Percentiles rank a stretch among this genome's conserved stretches.
phyloP scores from a whole-genome alignment of 345 rosid species.

The Salix brachista region DNA sequence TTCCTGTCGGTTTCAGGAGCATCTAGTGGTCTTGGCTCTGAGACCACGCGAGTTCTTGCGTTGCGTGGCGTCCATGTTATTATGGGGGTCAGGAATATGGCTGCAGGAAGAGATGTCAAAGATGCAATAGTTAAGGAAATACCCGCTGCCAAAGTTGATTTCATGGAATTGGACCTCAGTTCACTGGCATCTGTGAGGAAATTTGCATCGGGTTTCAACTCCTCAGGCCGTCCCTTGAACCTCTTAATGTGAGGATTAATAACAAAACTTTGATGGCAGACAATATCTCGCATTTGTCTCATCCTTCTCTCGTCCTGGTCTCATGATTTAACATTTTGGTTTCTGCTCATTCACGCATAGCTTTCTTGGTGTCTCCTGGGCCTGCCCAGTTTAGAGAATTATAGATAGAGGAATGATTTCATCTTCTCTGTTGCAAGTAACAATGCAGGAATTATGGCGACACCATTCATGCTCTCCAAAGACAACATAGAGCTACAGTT shows the following conservation, averaged over 20 bases:
- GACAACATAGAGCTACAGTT: slow-evolving; percentile 29
- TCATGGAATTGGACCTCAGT: slow-evolving; percentile 40
- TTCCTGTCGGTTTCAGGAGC: slow-evolving; percentile 41
- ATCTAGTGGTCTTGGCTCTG: slow-evolving; percentile 71
- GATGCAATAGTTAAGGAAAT: slow-evolving; percentile 28
- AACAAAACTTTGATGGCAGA: not conserved
- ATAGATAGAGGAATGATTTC: not conserved
- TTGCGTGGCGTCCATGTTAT: slow-evolving; percentile 25
- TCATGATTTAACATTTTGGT: not conserved
- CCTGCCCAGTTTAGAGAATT: not conserved
- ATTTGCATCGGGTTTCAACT: slow-evolving; percentile 28
- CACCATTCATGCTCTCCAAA: slow-evolving; percentile 31
- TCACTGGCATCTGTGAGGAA: slow-evolving; percentile 37
- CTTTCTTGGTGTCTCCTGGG: not conserved
- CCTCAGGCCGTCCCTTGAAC: slow-evolving; percentile 35
- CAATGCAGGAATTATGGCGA: slow-evolving; percentile 34
- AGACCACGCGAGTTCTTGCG: slow-evolving; percentile 50
- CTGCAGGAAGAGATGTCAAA: slow-evolving; percentile 29
- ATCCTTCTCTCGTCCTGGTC: not conserved
- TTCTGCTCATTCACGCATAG: not conserved
- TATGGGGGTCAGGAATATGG: slow-evolving; percentile 32
- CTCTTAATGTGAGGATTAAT: slow-evolving; percentile 41
- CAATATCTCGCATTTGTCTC: too few relatives aligned
- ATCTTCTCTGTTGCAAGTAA: slow-evolving; percentile 19
- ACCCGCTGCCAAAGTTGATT: slow-evolving; percentile 24